Conservation (phyloP, 2,329 filamentous ascomycete genomes). For the Calycina herbarum region DNA sequence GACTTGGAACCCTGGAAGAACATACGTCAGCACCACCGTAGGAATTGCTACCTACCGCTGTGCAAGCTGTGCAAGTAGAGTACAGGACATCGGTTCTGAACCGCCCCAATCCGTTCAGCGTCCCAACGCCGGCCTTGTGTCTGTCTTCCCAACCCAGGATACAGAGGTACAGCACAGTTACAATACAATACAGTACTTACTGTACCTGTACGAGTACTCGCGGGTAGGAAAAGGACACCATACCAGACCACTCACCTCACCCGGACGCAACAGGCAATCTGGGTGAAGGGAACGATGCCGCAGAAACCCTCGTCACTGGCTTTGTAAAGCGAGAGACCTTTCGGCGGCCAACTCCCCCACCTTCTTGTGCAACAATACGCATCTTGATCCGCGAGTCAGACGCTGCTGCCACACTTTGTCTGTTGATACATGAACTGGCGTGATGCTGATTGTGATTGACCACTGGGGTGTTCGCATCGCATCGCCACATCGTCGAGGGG, state of each 20-base stretch:
- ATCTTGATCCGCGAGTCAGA: slow-evolving; percentile 10
- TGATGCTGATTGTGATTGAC: slow-evolving; percentile 7
- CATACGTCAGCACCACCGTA: slow-evolving; percentile 5
- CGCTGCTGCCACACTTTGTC: slow-evolving; percentile 2
- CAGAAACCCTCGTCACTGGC: background rate
- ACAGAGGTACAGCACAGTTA: background rate
- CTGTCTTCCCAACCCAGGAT: background rate
- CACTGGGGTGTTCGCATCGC: slow-evolving; percentile 6
- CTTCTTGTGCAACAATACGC: slow-evolving; percentile 2
- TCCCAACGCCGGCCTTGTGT: background rate
- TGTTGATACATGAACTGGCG: background rate
- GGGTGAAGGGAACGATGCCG: slow-evolving; percentile 11
- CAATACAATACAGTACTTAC: too few relatives aligned
- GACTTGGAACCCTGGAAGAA: background rate
- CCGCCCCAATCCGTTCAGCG: background rate
- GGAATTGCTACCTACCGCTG: background rate
- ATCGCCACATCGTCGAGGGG: background rate
- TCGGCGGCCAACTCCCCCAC: slow-evolving; percentile 1
- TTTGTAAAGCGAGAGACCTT: background rate
- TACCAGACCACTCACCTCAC: background rate
- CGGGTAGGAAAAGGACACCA: background rate
- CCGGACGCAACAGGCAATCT: slow-evolving; percentile 1
- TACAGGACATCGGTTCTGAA: background rate
- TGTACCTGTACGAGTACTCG: background rate
- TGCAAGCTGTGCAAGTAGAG: slow-evolving; percentile 3